Evolutionary conservation across 805 yeast genomes (phyloP).

Genomic region (Yamadazyma akitaensis): DNA sequence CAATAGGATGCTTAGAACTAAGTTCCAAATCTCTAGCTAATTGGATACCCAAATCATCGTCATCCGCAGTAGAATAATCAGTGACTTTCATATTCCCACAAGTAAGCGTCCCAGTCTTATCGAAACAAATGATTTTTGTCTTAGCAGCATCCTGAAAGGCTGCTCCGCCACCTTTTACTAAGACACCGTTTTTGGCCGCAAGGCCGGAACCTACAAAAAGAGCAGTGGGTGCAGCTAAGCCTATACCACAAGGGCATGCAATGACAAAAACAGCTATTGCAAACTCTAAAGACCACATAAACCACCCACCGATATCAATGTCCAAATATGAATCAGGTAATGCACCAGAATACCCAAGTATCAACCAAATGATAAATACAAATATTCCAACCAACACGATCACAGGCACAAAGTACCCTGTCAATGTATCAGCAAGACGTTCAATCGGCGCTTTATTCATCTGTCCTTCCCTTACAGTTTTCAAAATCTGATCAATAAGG

Average conservation of each 20-base stretch:
- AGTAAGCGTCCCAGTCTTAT: slow-evolving; percentile 77
- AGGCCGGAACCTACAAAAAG: slow-evolving; percentile 75
- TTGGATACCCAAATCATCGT: slow-evolving; percentile 35
- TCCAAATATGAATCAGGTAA: slow-evolving; percentile 58
- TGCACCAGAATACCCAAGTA: slow-evolving; percentile 50
- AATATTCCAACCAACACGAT: slow-evolving; percentile 56
- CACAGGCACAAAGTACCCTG: slow-evolving; percentile 71
- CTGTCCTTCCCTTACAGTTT: slow-evolving; percentile 71
- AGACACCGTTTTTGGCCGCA: slow-evolving; percentile 72
- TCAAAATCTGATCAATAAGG: slow-evolving; percentile 64
- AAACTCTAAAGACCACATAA: slow-evolving; percentile 73
- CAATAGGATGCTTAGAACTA: slow-evolving; percentile 67
- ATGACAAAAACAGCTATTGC: slow-evolving; percentile 77
- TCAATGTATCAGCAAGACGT: slow-evolving; percentile 61
- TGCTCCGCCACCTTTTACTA: slow-evolving; percentile 78
- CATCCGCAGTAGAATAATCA: slow-evolving; percentile 35
- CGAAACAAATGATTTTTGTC: slow-evolving; percentile 65
- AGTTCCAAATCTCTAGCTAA: slow-evolving; percentile 56
- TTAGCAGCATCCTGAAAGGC: slow-evolving; percentile 76
- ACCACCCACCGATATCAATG: slow-evolving; percentile 70
- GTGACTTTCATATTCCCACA: slow-evolving; percentile 60
- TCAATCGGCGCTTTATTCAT: slow-evolving; percentile 71
- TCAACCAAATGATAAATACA: slow-evolving; percentile 70
- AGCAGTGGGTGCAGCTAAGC: slow-evolving; percentile 83
- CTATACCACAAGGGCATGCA: slow-evolving; percentile 86